Base-by-base conservation (phyloP, 441 rosid genomes). In the Croton setiger region DNA sequence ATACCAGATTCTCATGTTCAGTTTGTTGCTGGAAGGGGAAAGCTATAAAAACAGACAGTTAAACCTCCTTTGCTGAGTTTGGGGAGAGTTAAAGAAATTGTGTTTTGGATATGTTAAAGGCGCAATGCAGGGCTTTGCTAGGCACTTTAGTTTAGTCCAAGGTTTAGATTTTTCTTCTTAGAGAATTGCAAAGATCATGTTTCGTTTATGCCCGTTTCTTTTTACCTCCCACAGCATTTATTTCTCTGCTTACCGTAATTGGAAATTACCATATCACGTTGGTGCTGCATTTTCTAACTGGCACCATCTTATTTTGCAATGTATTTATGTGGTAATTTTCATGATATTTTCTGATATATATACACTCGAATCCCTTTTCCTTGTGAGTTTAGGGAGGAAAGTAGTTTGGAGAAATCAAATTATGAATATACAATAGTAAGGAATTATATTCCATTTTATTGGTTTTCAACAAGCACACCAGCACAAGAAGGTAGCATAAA, bases 131-230 rank as follows among this genome's bases (percentile, higher is more conserved):
- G 18, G 41, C 41, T 37, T 4, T 37, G 41, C 41, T 37, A 52
- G 67, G 70, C 66, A 33, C 27, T 64, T 79, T 60, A 44, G 71
- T 66, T 70, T 36, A 48, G 51, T 52, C 66, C 48, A 64, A 54
- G 64, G 27, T 75, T 64, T 73, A 64, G 20, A 41, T 31, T 47
- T 17, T 31, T 45, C 15, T 5, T 7, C 7, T 9, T 51, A 20
- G 7, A 13, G 18, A 13, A 12, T 31, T 14, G 18, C 1, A 2
- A 57, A 57, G 15, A 33, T 17, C 5, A 57, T 33, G 61, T 57
- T 57, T 14, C 14, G n/a, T 14, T 9, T 31, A 3, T 57, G 0
- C 41, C 18, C 14, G 18, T 57, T 47, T 47, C 15, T 47, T 37
- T 47, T 47, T 47, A 4, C 6, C 4, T 47, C 51, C 51, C 18